phyloP scores from a whole-genome alignment of 1,284 basidiomycete genomes.

The Heterobasidion parviporum region DNA sequence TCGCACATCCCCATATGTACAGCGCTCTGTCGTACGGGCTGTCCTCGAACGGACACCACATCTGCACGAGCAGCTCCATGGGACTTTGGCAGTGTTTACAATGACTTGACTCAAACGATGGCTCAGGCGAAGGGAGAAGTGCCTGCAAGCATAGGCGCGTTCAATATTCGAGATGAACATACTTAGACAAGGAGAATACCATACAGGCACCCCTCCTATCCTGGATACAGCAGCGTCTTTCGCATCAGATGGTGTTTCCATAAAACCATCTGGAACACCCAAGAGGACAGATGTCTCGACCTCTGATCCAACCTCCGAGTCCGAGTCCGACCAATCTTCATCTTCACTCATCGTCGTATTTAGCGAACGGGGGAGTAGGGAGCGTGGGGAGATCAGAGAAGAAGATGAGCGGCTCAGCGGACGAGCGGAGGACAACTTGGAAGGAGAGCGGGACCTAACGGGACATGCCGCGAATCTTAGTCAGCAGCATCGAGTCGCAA shows the following conservation, averaged over 20 bases:
- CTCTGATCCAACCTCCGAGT: conserved; percentile 47
- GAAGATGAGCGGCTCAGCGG: conserved; percentile 2
- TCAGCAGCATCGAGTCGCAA: too few relatives aligned
- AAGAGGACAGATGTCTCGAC: conserved; percentile 66
- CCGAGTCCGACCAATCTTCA: conserved; percentile 73
- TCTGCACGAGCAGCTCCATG: conserved; percentile 73
- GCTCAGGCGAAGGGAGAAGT: conserved; percentile 22
- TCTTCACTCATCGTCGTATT: conserved; percentile 21
- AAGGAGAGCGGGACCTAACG: too few relatives aligned
- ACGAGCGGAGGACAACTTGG: conserved; percentile 3
- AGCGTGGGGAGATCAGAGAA: conserved; percentile 9
- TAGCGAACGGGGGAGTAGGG: neutral
- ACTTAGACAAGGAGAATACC: conserved; percentile 31
- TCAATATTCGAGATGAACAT: conserved; percentile 7
- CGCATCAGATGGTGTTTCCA: conserved; percentile 48
- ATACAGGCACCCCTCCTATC: conserved; percentile 81
- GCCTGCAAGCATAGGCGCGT: conserved; percentile 15
- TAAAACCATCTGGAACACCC: conserved; percentile 66
- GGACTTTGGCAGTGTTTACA: conserved; percentile 64
- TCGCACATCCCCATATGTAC: conserved; percentile 75
- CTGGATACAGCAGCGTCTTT: conserved; percentile 73
- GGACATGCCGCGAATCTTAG: too few relatives aligned
- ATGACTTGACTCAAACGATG: conserved; percentile 27
- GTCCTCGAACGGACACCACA: conserved; percentile 81
- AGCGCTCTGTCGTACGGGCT: conserved; percentile 75